phyloP scores from a whole-genome alignment of 768 basidiomycete genomes.

The Rhizopogon vesiculosus region DNA sequence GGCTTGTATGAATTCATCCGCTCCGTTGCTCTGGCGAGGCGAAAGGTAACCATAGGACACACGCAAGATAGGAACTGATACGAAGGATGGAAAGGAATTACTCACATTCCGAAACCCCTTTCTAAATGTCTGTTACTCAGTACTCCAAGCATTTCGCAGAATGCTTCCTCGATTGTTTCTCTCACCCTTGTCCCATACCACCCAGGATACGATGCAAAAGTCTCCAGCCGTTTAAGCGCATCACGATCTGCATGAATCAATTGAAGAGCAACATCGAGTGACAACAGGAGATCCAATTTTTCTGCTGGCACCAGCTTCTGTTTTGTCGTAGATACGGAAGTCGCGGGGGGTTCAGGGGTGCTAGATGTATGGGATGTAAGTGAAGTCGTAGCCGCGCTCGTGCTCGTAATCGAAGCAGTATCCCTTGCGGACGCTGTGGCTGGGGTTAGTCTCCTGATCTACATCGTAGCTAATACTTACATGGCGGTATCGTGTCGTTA shows the following conservation, averaged over 20 bases:
- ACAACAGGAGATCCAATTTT: constrained; percentile 81
- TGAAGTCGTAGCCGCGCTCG: background rate
- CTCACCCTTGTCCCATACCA: constrained; percentile 81
- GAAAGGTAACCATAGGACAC: background rate
- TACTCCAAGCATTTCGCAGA: constrained; percentile 77
- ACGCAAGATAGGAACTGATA: background rate
- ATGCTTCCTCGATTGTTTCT: constrained; percentile 93
- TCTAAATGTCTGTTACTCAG: constrained; percentile 75
- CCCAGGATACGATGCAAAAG: constrained; percentile 84
- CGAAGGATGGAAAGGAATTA: constrained; percentile 1
- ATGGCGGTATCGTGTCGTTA: constrained; percentile 10
- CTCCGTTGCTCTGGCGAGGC: constrained; percentile 63
- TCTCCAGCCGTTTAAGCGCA: constrained; percentile 87
- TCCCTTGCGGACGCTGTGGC: background rate
- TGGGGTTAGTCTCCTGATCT: constrained; percentile 13
- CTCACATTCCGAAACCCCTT: constrained; percentile 74
- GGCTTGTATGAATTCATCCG: constrained; percentile 91
- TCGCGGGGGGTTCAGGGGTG: background rate
- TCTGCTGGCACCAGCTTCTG: constrained; percentile 14
- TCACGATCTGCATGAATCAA: constrained; percentile 93
- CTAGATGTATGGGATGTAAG: background rate
- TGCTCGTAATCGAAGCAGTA: background rate
- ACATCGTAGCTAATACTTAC: background rate
- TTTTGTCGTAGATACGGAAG: background rate
- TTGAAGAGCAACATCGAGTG: constrained; percentile 85